Conservation (phyloP, 495 filamentous ascomycete species). For the Echria macrotheca region DNA sequence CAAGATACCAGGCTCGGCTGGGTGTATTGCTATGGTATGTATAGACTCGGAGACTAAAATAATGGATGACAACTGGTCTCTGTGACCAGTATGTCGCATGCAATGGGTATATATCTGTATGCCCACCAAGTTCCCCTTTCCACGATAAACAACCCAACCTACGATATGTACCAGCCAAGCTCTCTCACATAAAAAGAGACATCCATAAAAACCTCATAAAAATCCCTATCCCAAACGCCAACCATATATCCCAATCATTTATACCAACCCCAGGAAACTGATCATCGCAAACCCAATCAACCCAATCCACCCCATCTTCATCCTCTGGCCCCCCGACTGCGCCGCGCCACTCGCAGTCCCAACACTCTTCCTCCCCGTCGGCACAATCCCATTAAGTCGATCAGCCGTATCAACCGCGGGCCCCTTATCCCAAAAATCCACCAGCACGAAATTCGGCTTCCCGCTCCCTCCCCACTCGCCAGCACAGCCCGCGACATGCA, state of each 20-base stretch:
- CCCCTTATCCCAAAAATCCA: slow-evolving; percentile 64
- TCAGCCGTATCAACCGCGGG: slow-evolving; percentile 53
- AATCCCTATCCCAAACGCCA: slow-evolving; percentile 1
- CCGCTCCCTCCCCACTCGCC: slow-evolving; percentile 48
- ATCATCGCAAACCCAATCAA: slow-evolving; percentile 23
- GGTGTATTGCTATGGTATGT: background rate
- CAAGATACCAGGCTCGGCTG: background rate
- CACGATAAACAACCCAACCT: too few relatives aligned
- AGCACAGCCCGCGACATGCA: slow-evolving; percentile 49
- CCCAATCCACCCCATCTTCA: slow-evolving; percentile 19
- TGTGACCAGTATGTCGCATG: too few relatives aligned
- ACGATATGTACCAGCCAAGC: background rate
- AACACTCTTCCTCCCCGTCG: slow-evolving; percentile 26
- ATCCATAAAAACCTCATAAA: background rate
- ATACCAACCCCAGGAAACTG: background rate
- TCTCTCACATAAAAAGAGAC: background rate
- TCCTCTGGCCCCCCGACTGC: slow-evolving; percentile 5
- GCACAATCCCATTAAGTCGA: slow-evolving; percentile 50
- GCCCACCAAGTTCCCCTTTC: too few relatives aligned
- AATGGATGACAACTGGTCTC: too few relatives aligned
- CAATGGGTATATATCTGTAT: background rate
- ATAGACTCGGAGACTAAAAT: too few relatives aligned
- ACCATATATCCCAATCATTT: background rate
- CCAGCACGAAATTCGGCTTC: slow-evolving; percentile 55
- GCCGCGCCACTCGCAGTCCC: background rate